Conservation (phyloP, 495 filamentous ascomycete genomes). For the Clohesyomyces aquaticus region DNA sequence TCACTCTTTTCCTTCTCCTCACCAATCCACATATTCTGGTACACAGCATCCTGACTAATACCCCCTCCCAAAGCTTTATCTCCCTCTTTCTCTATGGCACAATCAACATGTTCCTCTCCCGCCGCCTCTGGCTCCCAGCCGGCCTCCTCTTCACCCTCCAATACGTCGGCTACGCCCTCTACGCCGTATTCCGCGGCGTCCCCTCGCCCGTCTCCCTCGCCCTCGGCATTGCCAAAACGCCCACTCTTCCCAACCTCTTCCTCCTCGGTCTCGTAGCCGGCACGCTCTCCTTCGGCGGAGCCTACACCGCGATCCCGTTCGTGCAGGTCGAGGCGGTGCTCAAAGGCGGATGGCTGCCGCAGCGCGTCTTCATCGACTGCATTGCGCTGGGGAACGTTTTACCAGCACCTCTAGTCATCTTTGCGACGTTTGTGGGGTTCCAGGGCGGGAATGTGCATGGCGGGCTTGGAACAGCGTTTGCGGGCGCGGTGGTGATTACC, state of each 20-base stretch:
- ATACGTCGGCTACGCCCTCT: conserved; percentile 46
- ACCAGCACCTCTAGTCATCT: conserved; percentile 49
- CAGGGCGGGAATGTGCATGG: conserved; percentile 45
- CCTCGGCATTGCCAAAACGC: conserved; percentile 47
- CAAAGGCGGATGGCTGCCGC: conserved; percentile 46
- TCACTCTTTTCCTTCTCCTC: neutral
- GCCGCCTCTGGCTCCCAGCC: conserved; percentile 41
- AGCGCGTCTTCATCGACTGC: conserved; percentile 48
- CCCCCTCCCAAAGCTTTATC: conserved; percentile 41
- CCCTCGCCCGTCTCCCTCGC: conserved; percentile 47
- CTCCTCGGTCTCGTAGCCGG: conserved; percentile 48
- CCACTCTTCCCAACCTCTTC: conserved; percentile 46
- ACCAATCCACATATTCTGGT: neutral
- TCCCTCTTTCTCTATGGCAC: conserved; percentile 48
- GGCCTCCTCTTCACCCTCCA: conserved; percentile 44
- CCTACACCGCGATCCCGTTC: conserved; percentile 50
- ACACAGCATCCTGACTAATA: conserved; percentile 15
- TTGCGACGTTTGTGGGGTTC: conserved; percentile 49
- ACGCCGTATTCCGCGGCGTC: conserved; percentile 45
- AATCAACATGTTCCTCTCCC: conserved; percentile 41
- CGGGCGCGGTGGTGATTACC: conserved; percentile 47
- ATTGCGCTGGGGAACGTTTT: conserved; percentile 50
- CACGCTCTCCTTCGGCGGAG: conserved; percentile 47
- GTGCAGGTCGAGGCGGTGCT: conserved; percentile 50
- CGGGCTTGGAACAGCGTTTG: conserved; percentile 43